Evolutionary conservation across 257 asterid species (phyloP).

Genomic region (Galeopsis tetrahit): DNA sequence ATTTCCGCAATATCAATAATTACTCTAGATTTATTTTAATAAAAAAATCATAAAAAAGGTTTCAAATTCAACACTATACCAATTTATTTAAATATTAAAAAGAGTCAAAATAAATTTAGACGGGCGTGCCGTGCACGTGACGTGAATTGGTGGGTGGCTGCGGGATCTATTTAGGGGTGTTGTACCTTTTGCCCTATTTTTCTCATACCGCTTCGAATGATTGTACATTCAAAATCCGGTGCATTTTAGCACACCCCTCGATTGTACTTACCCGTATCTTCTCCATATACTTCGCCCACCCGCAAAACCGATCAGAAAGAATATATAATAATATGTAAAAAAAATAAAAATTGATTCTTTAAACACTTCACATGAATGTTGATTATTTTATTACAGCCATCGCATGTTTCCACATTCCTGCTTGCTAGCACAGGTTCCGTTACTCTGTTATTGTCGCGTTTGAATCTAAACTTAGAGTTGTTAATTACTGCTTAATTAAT

Average conservation of each 20-base stretch:
- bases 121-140: conserved; percentile 14
- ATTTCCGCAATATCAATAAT: no score
- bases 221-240: conserved; percentile 30
- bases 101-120: not conserved
- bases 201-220: not conserved
- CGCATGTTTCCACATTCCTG: conserved; percentile 56
- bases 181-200: conserved; percentile 28
- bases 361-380: conserved; percentile 43
- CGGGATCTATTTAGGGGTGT: conserved; percentile 13
- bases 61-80: no score
- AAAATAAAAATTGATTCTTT: conserved; percentile 3
- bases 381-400: conserved; percentile 38
- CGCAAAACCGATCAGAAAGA: not conserved
- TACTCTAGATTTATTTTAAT: no score
- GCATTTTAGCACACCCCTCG: conserved; percentile 38
- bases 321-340: not conserved
- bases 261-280: conserved; percentile 50
- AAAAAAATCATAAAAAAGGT: no score
- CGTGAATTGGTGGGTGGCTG: not conserved
- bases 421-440: conserved; percentile 43
- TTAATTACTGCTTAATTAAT: conserved; percentile 43
- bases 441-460: conserved; percentile 32
- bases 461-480: conserved; percentile 29
- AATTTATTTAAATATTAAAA: not conserved
- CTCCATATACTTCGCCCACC: conserved; percentile 31